Evolutionary conservation across 306 rosid genomes (phyloP).

Genomic region (Lathyrus aphaca): DNA sequence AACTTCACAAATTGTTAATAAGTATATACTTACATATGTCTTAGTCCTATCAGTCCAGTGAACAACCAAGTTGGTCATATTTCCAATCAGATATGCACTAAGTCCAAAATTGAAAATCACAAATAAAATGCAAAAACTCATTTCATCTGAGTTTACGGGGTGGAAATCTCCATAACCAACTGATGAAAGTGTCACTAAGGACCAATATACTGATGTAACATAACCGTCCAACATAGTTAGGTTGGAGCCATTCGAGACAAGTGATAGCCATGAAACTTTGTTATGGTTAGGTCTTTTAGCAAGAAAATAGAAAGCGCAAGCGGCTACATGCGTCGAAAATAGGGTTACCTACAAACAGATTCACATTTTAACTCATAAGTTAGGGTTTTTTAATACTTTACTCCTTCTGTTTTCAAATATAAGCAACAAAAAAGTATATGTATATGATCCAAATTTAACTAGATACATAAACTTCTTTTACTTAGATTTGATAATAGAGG

Average conservation of each 20-base stretch:
- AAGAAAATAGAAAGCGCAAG: constrained; percentile 65
- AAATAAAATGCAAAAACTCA: constrained; percentile 56
- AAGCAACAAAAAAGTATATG: neutral
- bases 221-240: constrained; percentile 45
- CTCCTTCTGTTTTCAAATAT: neutral
- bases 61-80: constrained; percentile 90
- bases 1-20: neutral
- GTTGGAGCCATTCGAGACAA: constrained; percentile 3
- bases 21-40: constrained; percentile 61
- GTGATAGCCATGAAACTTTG: constrained; percentile 55
- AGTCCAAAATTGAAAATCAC: constrained; percentile 68
- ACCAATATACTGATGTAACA: constrained; percentile 68
- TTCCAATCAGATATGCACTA: constrained; percentile 76
- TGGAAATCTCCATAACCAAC: constrained; percentile 91
- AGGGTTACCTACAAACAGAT: constrained; percentile 63
- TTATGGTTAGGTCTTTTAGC: constrained; percentile 43
- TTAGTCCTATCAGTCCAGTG: constrained; percentile 73
- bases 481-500: neutral
- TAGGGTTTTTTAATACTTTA: neutral
- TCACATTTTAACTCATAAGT: constrained; percentile 13
- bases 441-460: neutral
- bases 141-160: constrained; percentile 64
- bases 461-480: neutral
- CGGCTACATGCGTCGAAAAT: constrained; percentile 66
- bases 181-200: constrained; percentile 65